Conservation (phyloP, 106 monocot genomes). For the Dioscorea alata region DNA sequence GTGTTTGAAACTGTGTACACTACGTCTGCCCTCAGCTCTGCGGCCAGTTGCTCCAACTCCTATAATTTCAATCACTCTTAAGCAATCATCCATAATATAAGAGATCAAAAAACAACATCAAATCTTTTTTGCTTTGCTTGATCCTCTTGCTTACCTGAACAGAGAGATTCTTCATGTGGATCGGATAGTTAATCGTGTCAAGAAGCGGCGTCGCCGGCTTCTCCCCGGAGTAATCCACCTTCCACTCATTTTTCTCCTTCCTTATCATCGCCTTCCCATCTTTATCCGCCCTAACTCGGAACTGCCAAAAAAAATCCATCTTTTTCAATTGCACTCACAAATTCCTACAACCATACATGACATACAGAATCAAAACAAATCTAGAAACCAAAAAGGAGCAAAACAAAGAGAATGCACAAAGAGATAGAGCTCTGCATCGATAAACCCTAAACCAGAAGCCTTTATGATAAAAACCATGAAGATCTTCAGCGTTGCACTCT, state of each 20-base stretch:
- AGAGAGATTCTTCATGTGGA: constrained; percentile 89
- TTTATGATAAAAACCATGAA: too few relatives aligned
- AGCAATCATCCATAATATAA: not conserved
- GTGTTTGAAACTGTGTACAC: constrained; percentile 62
- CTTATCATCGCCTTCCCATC: constrained; percentile 25
- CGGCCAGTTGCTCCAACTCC: constrained; percentile 78
- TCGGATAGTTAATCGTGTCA: constrained; percentile 74
- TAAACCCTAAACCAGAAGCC: too few relatives aligned
- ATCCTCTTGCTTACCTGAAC: constrained; percentile 15
- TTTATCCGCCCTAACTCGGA: constrained; percentile 22
- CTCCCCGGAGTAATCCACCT: constrained; percentile 56
- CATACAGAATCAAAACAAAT: too few relatives aligned
- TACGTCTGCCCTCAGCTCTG: constrained; percentile 72
- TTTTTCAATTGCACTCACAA: too few relatives aligned
- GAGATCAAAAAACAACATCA: not conserved
- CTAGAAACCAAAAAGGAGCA: too few relatives aligned
- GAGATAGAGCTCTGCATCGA: too few relatives aligned
- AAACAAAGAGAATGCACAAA: too few relatives aligned
- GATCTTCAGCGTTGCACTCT: too few relatives aligned
- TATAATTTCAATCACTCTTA: not conserved
- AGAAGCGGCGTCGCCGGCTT: constrained; percentile 73
- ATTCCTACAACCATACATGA: too few relatives aligned
- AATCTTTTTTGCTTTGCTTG: not conserved
- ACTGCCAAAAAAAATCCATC: constrained; percentile 9
- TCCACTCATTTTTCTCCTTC: constrained; percentile 31